Base-by-base conservation (phyloP, 2,329 filamentous ascomycete species). In the Ceratocystis cacaofunesta region DNA sequence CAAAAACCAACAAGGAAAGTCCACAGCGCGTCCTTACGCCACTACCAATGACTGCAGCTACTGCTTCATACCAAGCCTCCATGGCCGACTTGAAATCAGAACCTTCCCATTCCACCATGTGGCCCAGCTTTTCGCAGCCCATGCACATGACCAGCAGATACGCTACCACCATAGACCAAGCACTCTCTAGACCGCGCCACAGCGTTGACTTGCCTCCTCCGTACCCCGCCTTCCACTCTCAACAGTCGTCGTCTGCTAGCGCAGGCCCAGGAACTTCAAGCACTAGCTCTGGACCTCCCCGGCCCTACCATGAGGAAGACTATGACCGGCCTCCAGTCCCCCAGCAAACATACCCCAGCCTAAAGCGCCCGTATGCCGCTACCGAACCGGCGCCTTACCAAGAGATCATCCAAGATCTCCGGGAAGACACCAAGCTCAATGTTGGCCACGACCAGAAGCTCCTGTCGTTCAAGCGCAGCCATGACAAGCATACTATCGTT, bases 1-100 rank as follows among this genome's bases (percentile, higher is more conserved):
- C 19, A 52, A 28, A 52, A 62, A 5, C 19, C 5, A 44, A n/a
- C 43, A 25, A 30, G 19, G 15, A 62, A 52, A 52, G 15, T 5
- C 48, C 17, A 64, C 32, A 12, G 46, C 48, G 28, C 30, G 15
- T 62, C n/a, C 25, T 55, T 22, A 52, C 30, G n/a, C 52, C 55
- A 61, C n/a, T 19, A 25, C 57, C 32, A 60, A 65, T 65, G 63
- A 66, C 65, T 61, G 65, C 65, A 48, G 65, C 65, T 22, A 66
- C 62, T 61, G 62, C 62, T 28, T 66, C 65, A 15, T 66, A 66
- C 44, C 61, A 55, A 48, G 65, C 65, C 65, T 66, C 65, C 73
- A 84, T 85, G 82, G 80, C 82, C 80, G 82, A 84, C 73, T 74
- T 85, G 77, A 83, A 83, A 78, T 76, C 77, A 73, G 82, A 85